phyloP scores from a whole-genome alignment of 176 grass and related monocot genomes.

The Saccharum officinarum region DNA sequence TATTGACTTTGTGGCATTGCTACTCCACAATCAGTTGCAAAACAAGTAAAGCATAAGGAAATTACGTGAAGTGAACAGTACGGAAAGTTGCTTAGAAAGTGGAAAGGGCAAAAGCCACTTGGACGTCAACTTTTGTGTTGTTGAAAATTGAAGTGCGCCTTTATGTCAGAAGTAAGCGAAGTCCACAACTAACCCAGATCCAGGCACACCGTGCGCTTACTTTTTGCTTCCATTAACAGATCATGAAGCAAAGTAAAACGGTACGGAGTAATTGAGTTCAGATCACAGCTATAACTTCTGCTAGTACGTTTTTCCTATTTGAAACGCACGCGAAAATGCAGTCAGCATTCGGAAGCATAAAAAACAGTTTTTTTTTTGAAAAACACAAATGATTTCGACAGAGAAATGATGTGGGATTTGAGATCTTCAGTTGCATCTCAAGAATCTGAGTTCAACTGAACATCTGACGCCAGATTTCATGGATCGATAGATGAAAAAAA shows the following conservation, averaged over 20 bases:
- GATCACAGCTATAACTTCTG: neutral
- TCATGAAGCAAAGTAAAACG: slow-evolving; percentile 35
- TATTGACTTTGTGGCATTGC: neutral
- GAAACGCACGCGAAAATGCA: neutral
- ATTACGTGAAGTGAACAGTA: slow-evolving; percentile 44
- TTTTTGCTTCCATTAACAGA: slow-evolving; percentile 33
- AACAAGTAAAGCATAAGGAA: slow-evolving; percentile 17
- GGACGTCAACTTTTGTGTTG: slow-evolving; percentile 5
- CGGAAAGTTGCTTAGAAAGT: slow-evolving; percentile 32
- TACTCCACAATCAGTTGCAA: slow-evolving; percentile 11
- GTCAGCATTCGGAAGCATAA: neutral
- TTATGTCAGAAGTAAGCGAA: slow-evolving; percentile 49
- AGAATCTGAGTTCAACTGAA: neutral
- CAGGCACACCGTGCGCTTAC: slow-evolving; percentile 12
- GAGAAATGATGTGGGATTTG: neutral
- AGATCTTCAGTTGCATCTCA: slow-evolving; percentile 13
- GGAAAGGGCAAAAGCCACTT: slow-evolving; percentile 19
- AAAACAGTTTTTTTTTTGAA: neutral
- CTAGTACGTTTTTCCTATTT: neutral
- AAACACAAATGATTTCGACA: neutral
- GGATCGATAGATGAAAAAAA: neutral
- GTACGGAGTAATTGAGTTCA: neutral
- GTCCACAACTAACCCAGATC: slow-evolving; percentile 42
- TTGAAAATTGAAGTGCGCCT: slow-evolving; percentile 34
- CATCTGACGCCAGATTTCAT: neutral